Conservation (phyloP, 1,284 basidiomycete genomes). For the Veloboletus limbatus region DNA sequence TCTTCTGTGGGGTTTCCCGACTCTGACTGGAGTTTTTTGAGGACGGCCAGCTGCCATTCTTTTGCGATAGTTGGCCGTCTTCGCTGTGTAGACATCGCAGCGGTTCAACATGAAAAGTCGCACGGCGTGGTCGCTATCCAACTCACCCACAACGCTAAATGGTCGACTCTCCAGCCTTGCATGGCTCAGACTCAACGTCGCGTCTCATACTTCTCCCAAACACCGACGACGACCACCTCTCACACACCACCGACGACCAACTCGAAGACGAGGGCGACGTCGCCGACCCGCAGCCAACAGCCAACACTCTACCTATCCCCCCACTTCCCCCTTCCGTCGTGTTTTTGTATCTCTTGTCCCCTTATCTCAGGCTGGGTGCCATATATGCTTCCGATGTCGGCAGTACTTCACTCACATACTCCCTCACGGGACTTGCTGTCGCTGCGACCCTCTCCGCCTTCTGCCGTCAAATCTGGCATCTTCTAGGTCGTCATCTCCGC, state of each 20-base stretch:
- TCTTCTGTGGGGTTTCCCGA: slow-evolving; percentile 23
- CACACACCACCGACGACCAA: slow-evolving; percentile 46
- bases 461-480: slow-evolving; percentile 68
- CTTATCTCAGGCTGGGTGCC: slow-evolving; percentile 68
- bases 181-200: slow-evolving; percentile 35
- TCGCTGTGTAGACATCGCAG: slow-evolving; percentile 4
- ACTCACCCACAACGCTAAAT: no score
- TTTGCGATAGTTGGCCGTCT: slow-evolving; percentile 21
- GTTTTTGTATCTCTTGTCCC: slow-evolving; percentile 66
- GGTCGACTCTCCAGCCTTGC: slow-evolving; percentile 3
- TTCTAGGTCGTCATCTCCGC: slow-evolving; percentile 65
- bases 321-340: slow-evolving; percentile 55
- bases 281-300: slow-evolving; percentile 38
- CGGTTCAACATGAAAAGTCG: slow-evolving; percentile 17
- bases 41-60: slow-evolving; percentile 33
- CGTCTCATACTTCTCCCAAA: slow-evolving; percentile 63
- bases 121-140: no score
- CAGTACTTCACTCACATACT: slow-evolving; percentile 46
- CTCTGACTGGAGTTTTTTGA: slow-evolving; percentile 24
- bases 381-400: slow-evolving; percentile 49
- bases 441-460: slow-evolving; percentile 59
- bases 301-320: slow-evolving; percentile 45
- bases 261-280: slow-evolving; percentile 35
- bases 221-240: slow-evolving; percentile 35
- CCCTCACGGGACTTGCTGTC: slow-evolving; percentile 49